Evolutionary conservation across 805 yeast species (phyloP), one percentile per base, ranked within the genome.

Genomic region (Candida xyloterini): DNA sequence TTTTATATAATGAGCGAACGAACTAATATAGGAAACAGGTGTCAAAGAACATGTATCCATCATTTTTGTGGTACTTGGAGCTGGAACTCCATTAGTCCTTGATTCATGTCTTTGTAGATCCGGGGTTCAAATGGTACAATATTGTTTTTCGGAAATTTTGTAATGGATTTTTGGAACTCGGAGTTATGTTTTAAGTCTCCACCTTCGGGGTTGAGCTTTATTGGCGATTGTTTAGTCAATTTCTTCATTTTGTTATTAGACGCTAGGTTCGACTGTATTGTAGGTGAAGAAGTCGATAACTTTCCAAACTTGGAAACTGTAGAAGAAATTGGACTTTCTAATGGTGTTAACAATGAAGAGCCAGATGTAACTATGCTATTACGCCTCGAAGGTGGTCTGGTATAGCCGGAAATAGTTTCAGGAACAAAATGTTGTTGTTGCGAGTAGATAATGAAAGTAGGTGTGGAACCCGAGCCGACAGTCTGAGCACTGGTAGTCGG

Each of bases 51-150:
- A 11, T 11, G 11, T 11, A 11, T 15, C 10, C n/a, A 27, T 28
- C 30, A 38, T 31, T 38, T 38, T 18, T 15, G 32, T 6, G 56
- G 48, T 4, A 55, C 45, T 15, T 56, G 47, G 7, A 62, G 32
- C 33, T 62, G 65, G 33, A 62, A 62, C 42, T 62, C 63, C 50
- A 55, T 53, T 26, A 62, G 31, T 5, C 67, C 67, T 22, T 62
- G 58, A 15, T 47, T 42, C 42, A 62, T 62, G 30, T 44, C 52
- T 10, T 47, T 47, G 35, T 60, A 58, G 10, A 53, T 53, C 21
- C 51, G 56, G 0, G 67, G 66, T 15, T 45, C 53, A 31, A 45
- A 49, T 1, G 55, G 55, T 18, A 46, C 49, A 2, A 52, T 54
- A 22, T 55, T 52, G 18, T 51, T 51, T 36, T 59, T 60, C 1